Conservation (phyloP, 2,329 filamentous ascomycete species). For the Teratosphaeria gauchensis region DNA sequence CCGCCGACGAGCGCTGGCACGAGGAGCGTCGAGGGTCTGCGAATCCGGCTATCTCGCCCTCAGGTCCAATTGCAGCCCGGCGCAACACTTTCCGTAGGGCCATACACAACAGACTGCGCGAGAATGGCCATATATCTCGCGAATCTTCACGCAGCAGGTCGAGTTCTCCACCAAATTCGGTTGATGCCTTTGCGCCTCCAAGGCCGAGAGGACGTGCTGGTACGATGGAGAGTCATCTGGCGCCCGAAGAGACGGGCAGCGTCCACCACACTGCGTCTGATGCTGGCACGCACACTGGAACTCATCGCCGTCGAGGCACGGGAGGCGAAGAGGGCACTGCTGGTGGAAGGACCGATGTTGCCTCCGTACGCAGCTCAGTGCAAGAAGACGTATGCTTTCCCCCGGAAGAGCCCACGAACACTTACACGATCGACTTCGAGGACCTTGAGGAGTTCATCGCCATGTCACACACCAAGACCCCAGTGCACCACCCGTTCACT, state of each 20-base stretch:
- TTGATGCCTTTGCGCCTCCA: conserved; percentile 91
- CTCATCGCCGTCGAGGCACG: conserved; percentile 51
- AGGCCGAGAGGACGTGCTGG: conserved; percentile 70
- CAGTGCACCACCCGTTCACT: conserved; percentile 34
- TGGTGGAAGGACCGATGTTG: conserved; percentile 48
- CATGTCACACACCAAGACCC: conserved; percentile 41
- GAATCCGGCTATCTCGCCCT: conserved; percentile 11
- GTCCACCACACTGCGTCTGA: conserved; percentile 64
- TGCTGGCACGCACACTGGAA: conserved; percentile 32
- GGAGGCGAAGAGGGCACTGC: conserved; percentile 50
- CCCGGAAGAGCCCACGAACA: conserved; percentile 65
- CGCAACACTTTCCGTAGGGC: conserved; percentile 35
- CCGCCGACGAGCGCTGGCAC: conserved; percentile 25
- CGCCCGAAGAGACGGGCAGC: conserved; percentile 47
- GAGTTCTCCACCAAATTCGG: conserved; percentile 85
- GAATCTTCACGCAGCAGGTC: conserved; percentile 49
- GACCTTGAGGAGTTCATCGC: conserved; percentile 86
- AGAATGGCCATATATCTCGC: conserved; percentile 14
- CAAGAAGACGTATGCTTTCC: conserved; percentile 89
- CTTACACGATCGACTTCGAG: conserved; percentile 82
- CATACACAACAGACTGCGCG: conserved; percentile 16
- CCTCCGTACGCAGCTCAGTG: conserved; percentile 58
- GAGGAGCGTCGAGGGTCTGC: conserved; percentile 17
- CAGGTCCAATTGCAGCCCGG: conserved; percentile 27
- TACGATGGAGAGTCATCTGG: conserved; percentile 51